A percentile compares a stretch with the other conserved stretches of the same genome.
Evolutionary conservation across 495 filamentous ascomycete species (phyloP).

Genomic region (Achaetomiella virescens): DNA sequence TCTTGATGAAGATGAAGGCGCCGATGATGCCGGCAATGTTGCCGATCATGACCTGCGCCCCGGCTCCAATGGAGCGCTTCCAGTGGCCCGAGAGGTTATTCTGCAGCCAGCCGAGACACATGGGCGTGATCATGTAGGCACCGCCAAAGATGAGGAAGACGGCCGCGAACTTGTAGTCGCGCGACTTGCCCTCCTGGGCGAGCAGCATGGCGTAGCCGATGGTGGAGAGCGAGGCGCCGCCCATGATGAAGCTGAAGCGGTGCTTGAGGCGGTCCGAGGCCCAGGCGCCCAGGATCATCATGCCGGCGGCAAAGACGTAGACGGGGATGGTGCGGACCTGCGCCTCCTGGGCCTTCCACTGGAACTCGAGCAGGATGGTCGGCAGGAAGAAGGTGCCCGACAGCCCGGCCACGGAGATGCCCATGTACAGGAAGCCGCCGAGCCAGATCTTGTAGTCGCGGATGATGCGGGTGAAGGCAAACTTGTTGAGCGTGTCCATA

Average conservation of each 20-base stretch:
- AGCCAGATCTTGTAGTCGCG: constrained; percentile 50
- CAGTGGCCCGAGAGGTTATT: constrained; percentile 53
- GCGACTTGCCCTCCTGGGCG: constrained; percentile 53
- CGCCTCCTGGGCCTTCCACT: constrained; percentile 49
- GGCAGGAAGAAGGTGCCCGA: constrained; percentile 63
- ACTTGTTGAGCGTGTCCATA: constrained; percentile 62
- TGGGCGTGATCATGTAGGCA: constrained; percentile 63
- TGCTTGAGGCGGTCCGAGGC: constrained; percentile 53
- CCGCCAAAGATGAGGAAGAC: constrained; percentile 58
- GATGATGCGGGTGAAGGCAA: constrained; percentile 56
- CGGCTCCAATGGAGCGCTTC: constrained; percentile 53
- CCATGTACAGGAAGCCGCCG: constrained; percentile 45
- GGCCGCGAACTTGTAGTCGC: constrained; percentile 65
- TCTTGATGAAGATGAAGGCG: constrained; percentile 58
- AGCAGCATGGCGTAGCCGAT: constrained; percentile 31
- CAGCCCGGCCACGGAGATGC: constrained; percentile 46
- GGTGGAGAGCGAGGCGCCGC: constrained; percentile 41
- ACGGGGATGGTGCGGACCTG: constrained; percentile 60
- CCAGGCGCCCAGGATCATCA: constrained; percentile 53
- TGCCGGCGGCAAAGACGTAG: constrained; percentile 57
- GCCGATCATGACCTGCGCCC: constrained; percentile 55
- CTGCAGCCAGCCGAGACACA: constrained; percentile 49
- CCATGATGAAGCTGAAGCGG: constrained; percentile 54
- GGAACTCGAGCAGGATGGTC: constrained; percentile 60
- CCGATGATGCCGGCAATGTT: constrained; percentile 62